phyloP scores from a whole-genome alignment of 2,329 filamentous ascomycete genomes.

The Grosmannia serpens region DNA sequence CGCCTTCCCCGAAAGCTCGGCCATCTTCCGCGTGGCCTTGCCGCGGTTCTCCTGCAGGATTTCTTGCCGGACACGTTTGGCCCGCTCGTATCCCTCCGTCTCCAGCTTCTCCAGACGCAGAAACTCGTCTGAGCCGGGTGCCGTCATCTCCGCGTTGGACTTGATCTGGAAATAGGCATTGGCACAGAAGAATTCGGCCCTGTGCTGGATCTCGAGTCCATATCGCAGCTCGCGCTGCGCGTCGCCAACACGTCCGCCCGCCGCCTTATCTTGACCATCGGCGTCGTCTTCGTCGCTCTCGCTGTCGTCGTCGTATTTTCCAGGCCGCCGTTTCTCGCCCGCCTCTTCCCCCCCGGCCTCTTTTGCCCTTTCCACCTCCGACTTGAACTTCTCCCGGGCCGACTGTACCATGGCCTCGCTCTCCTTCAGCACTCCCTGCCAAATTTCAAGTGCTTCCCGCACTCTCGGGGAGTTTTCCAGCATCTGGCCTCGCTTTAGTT shows the following conservation, averaged over 20 bases:
- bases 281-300: slow-evolving; percentile 15
- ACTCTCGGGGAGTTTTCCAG: slow-evolving; percentile 62
- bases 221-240: slow-evolving; percentile 56
- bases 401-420: slow-evolving; percentile 44
- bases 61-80: slow-evolving; percentile 67
- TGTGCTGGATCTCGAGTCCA: slow-evolving; percentile 70
- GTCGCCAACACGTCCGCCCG: slow-evolving; percentile 35
- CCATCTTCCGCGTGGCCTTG: slow-evolving; percentile 55
- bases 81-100: slow-evolving; percentile 60
- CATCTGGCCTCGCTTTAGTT: slow-evolving; percentile 63
- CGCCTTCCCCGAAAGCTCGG: slow-evolving; percentile 42
- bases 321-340: slow-evolving; percentile 8
- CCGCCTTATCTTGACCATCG: slow-evolving; percentile 14
- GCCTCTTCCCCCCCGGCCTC: slow-evolving; percentile 10
- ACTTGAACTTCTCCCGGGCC: slow-evolving; percentile 49
- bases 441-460: slow-evolving; percentile 57
- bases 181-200: slow-evolving; percentile 72
- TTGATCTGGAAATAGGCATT: slow-evolving; percentile 81
- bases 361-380: slow-evolving; percentile 31
- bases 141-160: slow-evolving; percentile 50
- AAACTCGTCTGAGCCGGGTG: slow-evolving; percentile 56
- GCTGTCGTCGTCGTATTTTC: slow-evolving; percentile 18
- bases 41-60: slow-evolving; percentile 50
- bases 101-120: slow-evolving; percentile 57
- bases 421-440: slow-evolving; percentile 45